Evolutionary conservation across 208 protist species (phyloP).

Genomic region (Leishmania turanica): DNA sequence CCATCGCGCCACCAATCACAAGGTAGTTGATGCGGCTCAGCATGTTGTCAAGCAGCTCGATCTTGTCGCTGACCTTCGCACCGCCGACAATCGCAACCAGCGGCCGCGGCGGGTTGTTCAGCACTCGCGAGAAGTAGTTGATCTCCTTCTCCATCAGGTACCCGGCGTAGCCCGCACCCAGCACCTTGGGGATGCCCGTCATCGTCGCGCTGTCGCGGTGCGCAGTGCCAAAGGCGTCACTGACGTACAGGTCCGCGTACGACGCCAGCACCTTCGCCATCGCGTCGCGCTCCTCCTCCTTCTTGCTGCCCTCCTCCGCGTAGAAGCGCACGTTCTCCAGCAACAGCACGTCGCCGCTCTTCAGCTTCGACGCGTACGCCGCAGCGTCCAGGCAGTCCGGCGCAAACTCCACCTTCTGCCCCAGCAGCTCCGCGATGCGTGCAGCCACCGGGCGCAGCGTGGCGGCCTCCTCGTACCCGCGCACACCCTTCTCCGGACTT

Average conservation of each 20-base stretch:
- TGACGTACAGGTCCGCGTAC: conserved; percentile 98
- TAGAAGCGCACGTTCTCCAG: conserved; percentile 99
- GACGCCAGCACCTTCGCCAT: conserved; percentile 92
- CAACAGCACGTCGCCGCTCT: conserved; percentile 92
- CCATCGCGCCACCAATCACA: conserved; percentile 99
- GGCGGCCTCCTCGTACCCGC: conserved; percentile 81
- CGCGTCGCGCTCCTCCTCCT: conserved; percentile 78
- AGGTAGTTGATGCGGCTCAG: conserved; percentile 98
- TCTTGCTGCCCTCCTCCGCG: conserved; percentile 96
- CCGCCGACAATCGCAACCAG: conserved; percentile 97
- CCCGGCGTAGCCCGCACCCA: conserved; percentile 93
- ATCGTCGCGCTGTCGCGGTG: conserved; percentile 97
- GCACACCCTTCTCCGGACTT: conserved; percentile 41
- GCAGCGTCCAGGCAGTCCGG: conserved; percentile 65
- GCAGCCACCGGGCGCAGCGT: conserved; percentile 92
- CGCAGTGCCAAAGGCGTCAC: conserved; percentile 99
- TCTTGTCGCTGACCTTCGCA: conserved; percentile 99
- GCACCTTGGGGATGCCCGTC: conserved; percentile 84
- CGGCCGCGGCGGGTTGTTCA: conserved; percentile 81
- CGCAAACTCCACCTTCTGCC: conserved; percentile 61
- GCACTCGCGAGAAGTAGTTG: conserved; percentile 96
- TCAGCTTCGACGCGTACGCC: conserved; percentile 36
- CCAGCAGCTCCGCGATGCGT: conserved; percentile 88
- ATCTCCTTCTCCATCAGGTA: conserved; percentile 99
- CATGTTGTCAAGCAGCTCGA: conserved; percentile 99